phyloP scores from a whole-genome alignment of 805 yeast genomes.

The Myxozyma kluyveri region DNA sequence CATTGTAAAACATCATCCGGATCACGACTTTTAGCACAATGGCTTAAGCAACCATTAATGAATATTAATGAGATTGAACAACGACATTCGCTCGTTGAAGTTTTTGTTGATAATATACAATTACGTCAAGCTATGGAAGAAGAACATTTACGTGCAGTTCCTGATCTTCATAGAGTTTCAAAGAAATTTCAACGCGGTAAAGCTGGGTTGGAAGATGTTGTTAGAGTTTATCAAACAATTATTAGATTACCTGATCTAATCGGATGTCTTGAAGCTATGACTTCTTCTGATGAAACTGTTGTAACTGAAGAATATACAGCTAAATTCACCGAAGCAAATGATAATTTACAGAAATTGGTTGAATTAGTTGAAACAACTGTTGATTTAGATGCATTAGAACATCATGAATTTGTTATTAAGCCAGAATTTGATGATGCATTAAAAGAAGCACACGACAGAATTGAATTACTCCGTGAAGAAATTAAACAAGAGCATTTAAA shows the following conservation, averaged over 20 bases:
- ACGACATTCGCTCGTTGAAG: conserved; percentile 74
- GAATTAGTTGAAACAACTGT: conserved; percentile 91
- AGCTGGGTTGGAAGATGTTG: conserved; percentile 81
- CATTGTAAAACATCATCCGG: conserved; percentile 91
- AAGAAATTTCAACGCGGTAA: conserved; percentile 57
- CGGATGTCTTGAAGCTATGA: conserved; percentile 46
- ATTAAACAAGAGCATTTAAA: conserved; percentile 61
- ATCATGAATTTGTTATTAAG: conserved; percentile 78
- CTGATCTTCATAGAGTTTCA: conserved; percentile 74
- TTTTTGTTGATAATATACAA: conserved; percentile 65
- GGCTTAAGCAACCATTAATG: conserved; percentile 95
- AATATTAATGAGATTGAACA: conserved; percentile 55
- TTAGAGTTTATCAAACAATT: conserved; percentile 79
- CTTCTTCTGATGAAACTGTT: conserved; percentile 41
- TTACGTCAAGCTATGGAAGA: conserved; percentile 63
- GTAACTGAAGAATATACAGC: conserved; percentile 54
- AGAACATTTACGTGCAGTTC: conserved; percentile 67
- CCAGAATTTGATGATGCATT: conserved; percentile 87
- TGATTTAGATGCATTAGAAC: conserved; percentile 76
- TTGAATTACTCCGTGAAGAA: conserved; percentile 53
- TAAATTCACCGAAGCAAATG: conserved; percentile 51
- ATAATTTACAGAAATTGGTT: conserved; percentile 62
- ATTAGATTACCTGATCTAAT: conserved; percentile 67
- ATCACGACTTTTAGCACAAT: conserved; percentile 77
- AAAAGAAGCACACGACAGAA: conserved; percentile 54